These are phyloP conservation scores for Apiotrichum veenhuisii DNA, from an alignment of 1,284 basidiomycete genomes.

Conservation along the genomic window DNA sequence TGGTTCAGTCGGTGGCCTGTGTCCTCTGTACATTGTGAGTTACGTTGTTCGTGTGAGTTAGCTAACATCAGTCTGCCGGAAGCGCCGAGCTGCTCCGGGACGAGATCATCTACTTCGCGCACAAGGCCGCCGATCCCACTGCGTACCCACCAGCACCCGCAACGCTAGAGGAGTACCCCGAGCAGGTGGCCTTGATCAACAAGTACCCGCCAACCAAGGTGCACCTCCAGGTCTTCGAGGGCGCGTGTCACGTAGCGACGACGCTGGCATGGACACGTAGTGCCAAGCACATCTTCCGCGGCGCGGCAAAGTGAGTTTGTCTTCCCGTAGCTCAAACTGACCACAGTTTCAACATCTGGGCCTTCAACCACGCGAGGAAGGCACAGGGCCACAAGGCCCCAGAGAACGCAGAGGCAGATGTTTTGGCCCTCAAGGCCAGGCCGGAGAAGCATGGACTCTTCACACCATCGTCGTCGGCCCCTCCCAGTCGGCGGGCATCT, in stretches of 20 bases:
- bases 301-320: slow-evolving; percentile 42
- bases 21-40: slow-evolving; percentile 52
- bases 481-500: not conserved
- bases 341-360: slow-evolving; percentile 49
- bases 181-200: slow-evolving; percentile 41
- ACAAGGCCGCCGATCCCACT: slow-evolving; percentile 52
- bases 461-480: not conserved
- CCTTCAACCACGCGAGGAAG: slow-evolving; percentile 33
- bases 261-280: slow-evolving; percentile 47
- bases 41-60: not conserved
- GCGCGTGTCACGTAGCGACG: slow-evolving; percentile 49
- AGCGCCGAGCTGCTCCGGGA: slow-evolving; percentile 51
- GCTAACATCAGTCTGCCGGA: slow-evolving; percentile 43
- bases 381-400: not conserved
- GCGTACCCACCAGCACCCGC: slow-evolving; percentile 45
- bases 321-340: not conserved
- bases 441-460: not conserved
- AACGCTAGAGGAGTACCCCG: slow-evolving; percentile 47
- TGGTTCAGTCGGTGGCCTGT: slow-evolving; percentile 54
- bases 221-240: slow-evolving; percentile 52
- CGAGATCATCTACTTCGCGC: slow-evolving; percentile 52
- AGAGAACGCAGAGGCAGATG: not conserved
- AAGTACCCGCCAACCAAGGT: slow-evolving; percentile 53
- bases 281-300: slow-evolving; percentile 47
- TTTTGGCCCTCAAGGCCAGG: not conserved